phyloP scores from a whole-genome alignment of 2,329 filamentous ascomycete genomes.

The Colletotrichum euphorbiae region DNA sequence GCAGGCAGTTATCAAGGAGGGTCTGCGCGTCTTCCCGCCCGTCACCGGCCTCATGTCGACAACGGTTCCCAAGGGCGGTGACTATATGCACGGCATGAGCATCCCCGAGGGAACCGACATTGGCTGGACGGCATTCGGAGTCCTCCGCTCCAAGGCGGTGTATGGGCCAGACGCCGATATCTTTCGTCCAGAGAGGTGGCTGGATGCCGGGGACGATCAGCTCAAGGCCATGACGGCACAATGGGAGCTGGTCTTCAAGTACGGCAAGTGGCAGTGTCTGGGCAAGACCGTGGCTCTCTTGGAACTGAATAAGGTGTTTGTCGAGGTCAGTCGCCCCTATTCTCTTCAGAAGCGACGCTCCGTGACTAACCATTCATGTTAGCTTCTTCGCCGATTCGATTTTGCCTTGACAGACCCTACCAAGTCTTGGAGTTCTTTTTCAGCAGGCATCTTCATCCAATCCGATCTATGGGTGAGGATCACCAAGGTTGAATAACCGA shows the following conservation, averaged over 20 bases:
- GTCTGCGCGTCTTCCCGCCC: slow-evolving; percentile 59
- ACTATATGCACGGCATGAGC: slow-evolving; percentile 52
- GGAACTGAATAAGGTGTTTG: slow-evolving; percentile 58
- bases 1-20: slow-evolving; percentile 62
- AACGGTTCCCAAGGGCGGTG: slow-evolving; percentile 52
- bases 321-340: slow-evolving; percentile 50
- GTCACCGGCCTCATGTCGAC: slow-evolving; percentile 52
- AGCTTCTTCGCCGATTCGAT: slow-evolving; percentile 50
- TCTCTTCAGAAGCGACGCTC: neutral
- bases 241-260: slow-evolving; percentile 57
- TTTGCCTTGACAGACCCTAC: slow-evolving; percentile 48
- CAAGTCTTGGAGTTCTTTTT: slow-evolving; percentile 48
- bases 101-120: slow-evolving; percentile 61
- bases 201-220: slow-evolving; percentile 51
- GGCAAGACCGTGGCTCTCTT: slow-evolving; percentile 58
- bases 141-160: slow-evolving; percentile 52
- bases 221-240: slow-evolving; percentile 51
- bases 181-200: slow-evolving; percentile 63
- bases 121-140: slow-evolving; percentile 55
- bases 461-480: slow-evolving; percentile 48
- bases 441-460: slow-evolving; percentile 50
- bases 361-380: slow-evolving; percentile 27
- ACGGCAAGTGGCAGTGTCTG: slow-evolving; percentile 58
- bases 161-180: slow-evolving; percentile 54
- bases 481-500: slow-evolving; percentile 28